Base-by-base conservation (phyloP, 208 protist species). In the Lotmaria passim region DNA sequence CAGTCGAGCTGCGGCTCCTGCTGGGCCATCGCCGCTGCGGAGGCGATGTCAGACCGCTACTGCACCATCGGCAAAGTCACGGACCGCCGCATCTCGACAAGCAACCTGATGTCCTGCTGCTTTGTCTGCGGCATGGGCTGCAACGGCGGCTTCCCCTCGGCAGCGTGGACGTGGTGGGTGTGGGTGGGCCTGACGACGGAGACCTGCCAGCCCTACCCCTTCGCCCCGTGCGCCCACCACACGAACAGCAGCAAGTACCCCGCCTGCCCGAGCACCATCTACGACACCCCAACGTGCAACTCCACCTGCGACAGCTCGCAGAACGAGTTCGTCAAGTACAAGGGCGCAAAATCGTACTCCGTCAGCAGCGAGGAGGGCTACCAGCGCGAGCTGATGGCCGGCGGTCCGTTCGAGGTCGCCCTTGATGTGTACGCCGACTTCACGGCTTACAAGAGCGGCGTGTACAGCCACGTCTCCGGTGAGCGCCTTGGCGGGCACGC, bases 371-470 rank as follows among this genome's bases (percentile, higher is more conserved):
- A 89, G 74, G 78, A 85, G 28, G 67, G 53, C 19, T 95, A 94
- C 75, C 82, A 89, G 81, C 79, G 79, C 26, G 93, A 97, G 82
- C 81, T 98, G 66, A 87, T 89, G 78, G 75, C 79, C 23, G 75
- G 87, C 51, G 94, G 95, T 23, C 95, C 95, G 33, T 90, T 98
- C 55, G 89, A 95, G 81, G 87, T 82, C 26, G 85, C 92, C 44
- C 90, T 98, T 41, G 80, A 79, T 55, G 95, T 98, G 19, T 98
- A 98, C 81, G 65, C 71, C 39, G 95, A 98, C 64, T 97, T 98
- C 67, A 34, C 85, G 15, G 61, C 77, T n/a, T 98, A 97, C 84
- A 93, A 90, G 76, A 86, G 64, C 34, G 95, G 95, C 47, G 93
- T 98, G 34, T 98, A 98, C 86, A 68, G 69, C 31, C 89, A 97